These are phyloP conservation scores for Kokia cookei DNA, from an alignment of 441 rosid species.

Conservation along the genomic window DNA sequence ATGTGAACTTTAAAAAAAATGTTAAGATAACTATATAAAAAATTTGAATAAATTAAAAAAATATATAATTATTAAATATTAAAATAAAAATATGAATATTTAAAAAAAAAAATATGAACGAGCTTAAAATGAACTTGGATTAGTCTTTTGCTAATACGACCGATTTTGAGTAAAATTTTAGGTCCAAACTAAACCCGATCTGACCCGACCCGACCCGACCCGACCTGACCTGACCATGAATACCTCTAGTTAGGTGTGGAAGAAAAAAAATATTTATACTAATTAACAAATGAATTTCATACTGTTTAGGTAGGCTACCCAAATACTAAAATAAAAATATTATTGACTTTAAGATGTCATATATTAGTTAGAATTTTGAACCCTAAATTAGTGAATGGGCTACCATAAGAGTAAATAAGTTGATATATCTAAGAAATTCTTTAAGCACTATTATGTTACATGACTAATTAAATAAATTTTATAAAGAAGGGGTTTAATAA, in stretches of 20 bases:
- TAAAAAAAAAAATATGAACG: too few relatives aligned
- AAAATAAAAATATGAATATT: too few relatives aligned
- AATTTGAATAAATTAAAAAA: too few relatives aligned
- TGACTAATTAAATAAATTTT: neutral
- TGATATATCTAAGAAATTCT: neutral
- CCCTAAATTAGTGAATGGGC: neutral
- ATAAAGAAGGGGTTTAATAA: neutral
- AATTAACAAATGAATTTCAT: neutral
- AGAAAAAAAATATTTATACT: neutral
- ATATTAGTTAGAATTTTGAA: neutral
- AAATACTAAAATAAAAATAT: neutral
- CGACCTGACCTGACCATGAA: too few relatives aligned
- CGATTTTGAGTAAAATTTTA: too few relatives aligned
- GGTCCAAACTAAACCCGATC: too few relatives aligned
- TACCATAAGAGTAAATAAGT: neutral
- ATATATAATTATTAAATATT: too few relatives aligned
- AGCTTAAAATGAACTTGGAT: too few relatives aligned
- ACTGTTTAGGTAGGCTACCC: neutral
- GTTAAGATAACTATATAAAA: too few relatives aligned
- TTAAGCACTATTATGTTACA: neutral
- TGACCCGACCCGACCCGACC: too few relatives aligned
- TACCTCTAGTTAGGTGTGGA: neutral
- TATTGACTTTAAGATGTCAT: neutral
- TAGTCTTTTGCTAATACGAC: too few relatives aligned
- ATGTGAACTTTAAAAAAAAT: too few relatives aligned